Evolutionary conservation across 2,329 filamentous ascomycete genomes (phyloP), one percentile per base, ranked within the genome.

Genomic region (Neoscytalidium dimidiatum): DNA sequence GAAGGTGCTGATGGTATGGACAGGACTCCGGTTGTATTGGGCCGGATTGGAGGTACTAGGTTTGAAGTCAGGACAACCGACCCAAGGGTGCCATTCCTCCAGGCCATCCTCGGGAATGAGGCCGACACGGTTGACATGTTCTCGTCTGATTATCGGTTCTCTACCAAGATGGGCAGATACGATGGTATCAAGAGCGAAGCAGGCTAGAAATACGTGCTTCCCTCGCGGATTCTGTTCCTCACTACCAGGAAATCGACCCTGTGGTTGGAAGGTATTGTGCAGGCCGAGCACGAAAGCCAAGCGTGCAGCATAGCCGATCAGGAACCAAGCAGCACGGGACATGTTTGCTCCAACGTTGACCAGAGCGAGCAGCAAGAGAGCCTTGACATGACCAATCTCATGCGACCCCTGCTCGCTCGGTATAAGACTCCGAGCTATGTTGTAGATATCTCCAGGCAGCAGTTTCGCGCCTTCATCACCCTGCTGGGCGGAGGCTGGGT

Each of bases 1-100:
- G 70, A 86, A 85, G 5, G 81, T 84, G 70, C 84, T 86, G 23
- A 84, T 71, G 4, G 80, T 77, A 49, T 82, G 77, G 13, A 82
- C 68, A 5, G 76, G 76, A 23, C 68, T 67, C 17, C 67, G 53
- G 14, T 52, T 65, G 63, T 65, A 65, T 33, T 65, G 63, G 4
- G 53, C 53, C 17, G 63, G 53, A 26, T 65, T 65, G 6, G 35
- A 29, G 19, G 33, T 56, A 23, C 57, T 63, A 2, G 64, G 68
- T 49, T 71, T 69, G 44, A 78, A 77, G 67, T 77, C 75, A 64
- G 80, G 69, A 66, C 81, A 81, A 28, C 87, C 85, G 19, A 82
- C 81, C 90, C 90, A 92, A 1, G 88, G 86, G 68, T 90, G 87
- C 90, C 90, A 92, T 77, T 92, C 89, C 71, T 92, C 90, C 21